phyloP scores from a whole-genome alignment of 1,284 basidiomycete species.

The Microbotryum silenes-acaulis region DNA sequence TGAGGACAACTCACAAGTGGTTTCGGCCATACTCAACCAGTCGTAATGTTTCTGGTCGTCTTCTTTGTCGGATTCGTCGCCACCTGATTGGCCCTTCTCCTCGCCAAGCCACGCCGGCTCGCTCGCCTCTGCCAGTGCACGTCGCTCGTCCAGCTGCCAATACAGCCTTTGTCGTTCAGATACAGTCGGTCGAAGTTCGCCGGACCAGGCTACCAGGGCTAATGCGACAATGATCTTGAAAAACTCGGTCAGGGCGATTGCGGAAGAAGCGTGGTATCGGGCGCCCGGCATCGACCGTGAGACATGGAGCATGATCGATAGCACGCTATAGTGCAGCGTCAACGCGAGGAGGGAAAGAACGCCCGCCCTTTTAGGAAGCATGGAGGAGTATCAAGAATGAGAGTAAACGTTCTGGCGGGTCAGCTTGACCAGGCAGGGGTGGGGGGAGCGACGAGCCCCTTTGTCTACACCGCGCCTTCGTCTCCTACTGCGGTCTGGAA shows the following conservation, averaged over 20 bases:
- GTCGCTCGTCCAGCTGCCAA: neutral
- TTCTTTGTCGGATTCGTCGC: neutral
- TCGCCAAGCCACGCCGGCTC: constrained; percentile 7
- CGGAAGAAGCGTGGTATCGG: constrained; percentile 31
- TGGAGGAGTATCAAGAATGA: no score
- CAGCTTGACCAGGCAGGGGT: no score
- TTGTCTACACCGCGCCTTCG: no score
- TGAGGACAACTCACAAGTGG: no score
- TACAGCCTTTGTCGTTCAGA: constrained; percentile 3
- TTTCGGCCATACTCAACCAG: no score
- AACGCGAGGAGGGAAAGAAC: constrained; percentile 15
- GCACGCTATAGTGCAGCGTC: constrained; percentile 22
- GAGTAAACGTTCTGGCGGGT: no score
- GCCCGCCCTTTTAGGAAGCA: constrained; percentile 1
- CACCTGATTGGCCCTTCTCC: neutral
- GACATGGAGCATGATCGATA: constrained; percentile 23
- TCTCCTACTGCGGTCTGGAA: no score
- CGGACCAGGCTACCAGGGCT: constrained; percentile 20
- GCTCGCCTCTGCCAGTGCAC: neutral
- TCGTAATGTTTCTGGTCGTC: neutral
- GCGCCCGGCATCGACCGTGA: constrained; percentile 9
- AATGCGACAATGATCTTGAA: constrained; percentile 35
- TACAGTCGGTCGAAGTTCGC: constrained; percentile 16
- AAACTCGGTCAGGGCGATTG: constrained; percentile 34
- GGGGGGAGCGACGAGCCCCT: no score